Base-by-base conservation (phyloP, 2,329 filamentous ascomycete genomes). In the Cladosporium austrohemisphaericum region DNA sequence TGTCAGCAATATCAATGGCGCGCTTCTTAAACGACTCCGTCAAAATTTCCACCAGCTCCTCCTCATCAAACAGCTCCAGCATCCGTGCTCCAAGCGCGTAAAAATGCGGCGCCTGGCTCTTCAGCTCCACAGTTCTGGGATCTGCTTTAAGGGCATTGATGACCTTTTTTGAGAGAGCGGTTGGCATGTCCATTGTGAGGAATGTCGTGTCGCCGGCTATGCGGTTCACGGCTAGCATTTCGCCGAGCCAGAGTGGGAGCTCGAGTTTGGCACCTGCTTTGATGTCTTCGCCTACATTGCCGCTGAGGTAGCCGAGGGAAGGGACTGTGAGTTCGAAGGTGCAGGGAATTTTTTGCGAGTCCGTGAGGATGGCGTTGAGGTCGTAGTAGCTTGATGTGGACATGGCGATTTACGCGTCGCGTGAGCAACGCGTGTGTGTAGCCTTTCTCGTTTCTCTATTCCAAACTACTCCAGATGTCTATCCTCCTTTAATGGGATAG, bases 291-390 rank as follows among this genome's bases (percentile, higher is more conserved):
- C 77, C 79, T 19, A 86, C 79, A 63, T 88, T 92, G 62, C 90
- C 90, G 70, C 95, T 90, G 52, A 98, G 78, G 67, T 95, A 89
- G 58, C 91, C 91, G 37, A 97, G 80, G 50, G 87, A 84, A 16
- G 90, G 86, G 25, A 95, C 84, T 52, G 92, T 86, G 63, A 96
- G 80, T 64, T 95, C 87, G 71, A 97, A 96, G 44, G 87, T 94
- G 74, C 91, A 95, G 32, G 93, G 92, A 25, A 96, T 81, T 86
- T 96, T 97, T 84, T 91, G 88, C 41, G 87, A 83, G 67, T 93
- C 88, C 8, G 88, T 93, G 36, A 93, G 78, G 71, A 94, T 93
- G 53, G 86, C 79, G 60, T 91, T 85, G 51, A 92, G 80, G 66
- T 90, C 84, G 75, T 93, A 94, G 75, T 94, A 94, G 29, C 44